phyloP scores from a whole-genome alignment of 2,329 filamentous ascomycete species.

The Saccharata proteae region DNA sequence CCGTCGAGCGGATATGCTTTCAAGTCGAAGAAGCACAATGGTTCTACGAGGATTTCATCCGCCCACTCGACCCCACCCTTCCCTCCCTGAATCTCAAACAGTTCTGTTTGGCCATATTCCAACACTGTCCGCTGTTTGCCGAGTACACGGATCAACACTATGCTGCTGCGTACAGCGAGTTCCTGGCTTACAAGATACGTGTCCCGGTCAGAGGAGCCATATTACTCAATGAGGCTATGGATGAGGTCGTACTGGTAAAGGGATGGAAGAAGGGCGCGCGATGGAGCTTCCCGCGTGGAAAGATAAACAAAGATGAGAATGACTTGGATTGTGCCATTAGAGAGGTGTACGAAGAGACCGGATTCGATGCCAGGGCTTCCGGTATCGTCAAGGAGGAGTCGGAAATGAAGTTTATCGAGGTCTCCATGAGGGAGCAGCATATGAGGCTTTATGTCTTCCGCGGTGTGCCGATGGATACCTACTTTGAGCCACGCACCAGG shows the following conservation, averaged over 20 bases:
- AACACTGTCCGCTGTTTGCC: slow-evolving; percentile 82
- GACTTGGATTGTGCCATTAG: slow-evolving; percentile 88
- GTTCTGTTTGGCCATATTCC: slow-evolving; percentile 85
- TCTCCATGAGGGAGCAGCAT: slow-evolving; percentile 85
- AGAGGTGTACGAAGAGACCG: slow-evolving; percentile 94
- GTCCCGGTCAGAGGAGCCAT: slow-evolving; percentile 92
- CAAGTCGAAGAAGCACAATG: slow-evolving; percentile 99
- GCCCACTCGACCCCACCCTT: slow-evolving; percentile 71
- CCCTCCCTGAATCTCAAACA: slow-evolving; percentile 74
- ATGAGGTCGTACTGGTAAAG: slow-evolving; percentile 83
- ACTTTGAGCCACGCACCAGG: slow-evolving; percentile 79
- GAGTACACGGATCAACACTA: slow-evolving; percentile 68
- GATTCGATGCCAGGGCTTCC: slow-evolving; percentile 66
- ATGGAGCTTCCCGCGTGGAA: slow-evolving; percentile 94
- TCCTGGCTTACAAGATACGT: slow-evolving; percentile 85
- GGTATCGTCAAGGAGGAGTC: slow-evolving; percentile 60
- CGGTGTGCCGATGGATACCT: slow-evolving; percentile 72
- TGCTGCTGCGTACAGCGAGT: slow-evolving; percentile 76
- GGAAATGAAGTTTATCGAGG: slow-evolving; percentile 70
- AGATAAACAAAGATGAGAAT: slow-evolving; percentile 95
- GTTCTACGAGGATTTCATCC: slow-evolving; percentile 99
- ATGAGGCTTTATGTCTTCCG: slow-evolving; percentile 87
- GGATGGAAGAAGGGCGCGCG: slow-evolving; percentile 95
- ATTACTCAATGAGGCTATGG: slow-evolving; percentile 87
- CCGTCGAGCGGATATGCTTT: slow-evolving; percentile 90